Base-by-base conservation (phyloP, 139 green algal genomes). In the Tetraselmis striata region DNA sequence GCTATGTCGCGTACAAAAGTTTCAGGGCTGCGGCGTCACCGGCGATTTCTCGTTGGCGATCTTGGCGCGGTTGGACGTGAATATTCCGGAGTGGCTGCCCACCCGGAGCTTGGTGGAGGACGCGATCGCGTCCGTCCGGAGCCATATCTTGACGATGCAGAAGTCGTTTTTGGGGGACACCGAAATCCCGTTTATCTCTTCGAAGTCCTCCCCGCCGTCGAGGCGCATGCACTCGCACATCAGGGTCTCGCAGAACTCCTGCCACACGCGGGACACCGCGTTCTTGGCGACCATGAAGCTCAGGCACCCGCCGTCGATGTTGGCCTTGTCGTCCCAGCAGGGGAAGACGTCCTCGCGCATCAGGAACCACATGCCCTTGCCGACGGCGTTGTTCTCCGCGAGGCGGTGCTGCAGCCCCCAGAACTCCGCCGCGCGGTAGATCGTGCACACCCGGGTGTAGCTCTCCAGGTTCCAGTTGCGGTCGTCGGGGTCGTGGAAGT, bases 261-360 rank as follows among this genome's bases (percentile, higher is more conserved):
- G 11, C 80, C 80, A 83, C 2, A 30, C 2, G 59, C 2, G 5
- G 26, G 23, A 1, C 27, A 75, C 80, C 5, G 1, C 2, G 32
- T 2, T 1, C 5, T 27, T 59, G 5, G 45, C 25, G 24, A 83
- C 80, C 28, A 77, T 83, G 24, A 78, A 45, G 11, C 32, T 77
- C 2, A 83, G 5, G 58, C 80, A 83, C 28, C 80, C 80, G 24
- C 80, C 80, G 24, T 32, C 11, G 80, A 83, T 83, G 80, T 83
- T 83, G 80, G 25, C 24, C 2, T 2, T 2, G 58, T 83, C 80
- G 80, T 83, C 80, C 80, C 80, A 83, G 80, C 80, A 83, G 31
- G 80, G 80, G 58, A 83, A 83, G 26, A 83, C 80, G 80, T 83
- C 11, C 29, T 83, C 80, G 45, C 80, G 32, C 80, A 83, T 83